Conservation (phyloP, 495 filamentous ascomycete species). For the Trichoderma erinaceum region DNA sequence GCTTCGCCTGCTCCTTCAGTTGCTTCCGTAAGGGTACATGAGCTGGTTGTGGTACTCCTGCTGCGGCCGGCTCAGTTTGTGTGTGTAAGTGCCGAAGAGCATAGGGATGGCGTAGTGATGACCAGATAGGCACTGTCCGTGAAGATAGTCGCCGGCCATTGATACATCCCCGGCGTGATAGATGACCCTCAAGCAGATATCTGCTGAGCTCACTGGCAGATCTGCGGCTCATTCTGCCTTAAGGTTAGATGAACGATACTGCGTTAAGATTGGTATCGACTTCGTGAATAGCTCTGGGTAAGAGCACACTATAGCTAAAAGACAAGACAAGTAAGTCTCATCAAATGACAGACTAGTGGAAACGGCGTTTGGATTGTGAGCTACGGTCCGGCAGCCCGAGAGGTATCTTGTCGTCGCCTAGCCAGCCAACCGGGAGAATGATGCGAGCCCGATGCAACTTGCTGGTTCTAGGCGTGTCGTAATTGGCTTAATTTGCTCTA, state of each 20-base stretch:
- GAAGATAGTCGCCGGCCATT: slow-evolving; percentile 7
- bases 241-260: no score
- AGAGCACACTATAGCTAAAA: no score
- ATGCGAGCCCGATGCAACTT: background rate
- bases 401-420: background rate
- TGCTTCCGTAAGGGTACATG: slow-evolving; percentile 61
- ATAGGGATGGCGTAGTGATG: background rate
- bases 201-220: slow-evolving; percentile 35
- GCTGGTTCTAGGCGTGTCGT: background rate
- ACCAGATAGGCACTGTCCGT: slow-evolving; percentile 16
- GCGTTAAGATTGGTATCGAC: no score
- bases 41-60: slow-evolving; percentile 15
- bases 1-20: slow-evolving; percentile 57
- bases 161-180: slow-evolving; percentile 38
- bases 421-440: background rate
- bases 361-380: background rate
- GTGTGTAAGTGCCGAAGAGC: background rate
- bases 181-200: slow-evolving; percentile 42
- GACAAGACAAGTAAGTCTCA: no score
- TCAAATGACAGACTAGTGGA: background rate
- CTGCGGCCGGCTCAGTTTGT: background rate
- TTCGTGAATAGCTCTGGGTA: no score
- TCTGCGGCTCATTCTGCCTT: slow-evolving; percentile 30
- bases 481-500: background rate
- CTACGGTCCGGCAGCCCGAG: background rate